Base-by-base conservation (phyloP, 179 eudicot species). In the Actinidia arguta region DNA sequence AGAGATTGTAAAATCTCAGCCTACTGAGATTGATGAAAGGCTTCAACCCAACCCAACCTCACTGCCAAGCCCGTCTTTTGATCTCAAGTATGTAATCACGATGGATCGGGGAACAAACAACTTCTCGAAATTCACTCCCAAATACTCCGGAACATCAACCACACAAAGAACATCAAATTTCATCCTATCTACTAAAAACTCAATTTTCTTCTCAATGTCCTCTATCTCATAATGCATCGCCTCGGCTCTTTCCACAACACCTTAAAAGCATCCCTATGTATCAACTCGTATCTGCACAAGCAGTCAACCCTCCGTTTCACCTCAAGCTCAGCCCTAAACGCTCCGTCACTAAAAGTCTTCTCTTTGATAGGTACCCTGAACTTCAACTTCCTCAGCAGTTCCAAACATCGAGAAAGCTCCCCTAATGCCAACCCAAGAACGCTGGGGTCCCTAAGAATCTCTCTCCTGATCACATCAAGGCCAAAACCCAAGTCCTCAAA, bases 51-150 rank as follows among this genome's bases (percentile, higher is more conserved):
- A n/a, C n/a, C n/a, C n/a, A 42, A 93, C 86, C 83, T 95, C 96
- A 85, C 90, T 87, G 71, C 98, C 99, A 59, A 96, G 88, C 76
- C 92, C 95, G 39, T 88, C 98, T 81, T 31, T 92, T 51, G 98
- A 92, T 82, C 92, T 90, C 91, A 96, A 86, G 82, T 93, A 83
- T 82, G 93, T 93, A 2, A 96, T 90, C 88, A 95, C 99, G 80
- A 88, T 90, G 78, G 88, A 87, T 44, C 99, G 87, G 42, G 99
- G 94, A 85, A 93, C 91, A 84, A 96, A 93, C 83, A 95, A 96
- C 84, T 95, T 96, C 78, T 93, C 92, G 55, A 95, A 93, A 90
- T 90, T 93, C 69, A 95, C 93, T 22, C 99, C 99, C 64, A 96
- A 81, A 89, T 93, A 96, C 69, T 90, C 94, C 0, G 98, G 99